Conservation (phyloP, 2,329 filamentous ascomycete genomes). For the Colletotrichum salicis region DNA sequence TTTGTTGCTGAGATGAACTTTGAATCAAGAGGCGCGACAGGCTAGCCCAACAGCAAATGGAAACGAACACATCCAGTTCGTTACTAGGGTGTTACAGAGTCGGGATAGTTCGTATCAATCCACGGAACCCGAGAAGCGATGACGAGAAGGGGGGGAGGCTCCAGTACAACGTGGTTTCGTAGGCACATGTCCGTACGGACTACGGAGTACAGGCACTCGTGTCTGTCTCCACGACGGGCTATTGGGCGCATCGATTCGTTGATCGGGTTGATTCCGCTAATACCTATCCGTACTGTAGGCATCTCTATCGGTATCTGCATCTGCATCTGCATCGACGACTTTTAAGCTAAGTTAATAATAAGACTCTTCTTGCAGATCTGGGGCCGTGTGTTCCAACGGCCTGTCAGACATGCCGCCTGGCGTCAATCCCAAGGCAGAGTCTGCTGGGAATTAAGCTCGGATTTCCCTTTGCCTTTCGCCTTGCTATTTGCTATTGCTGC, state of each 20-base stretch:
- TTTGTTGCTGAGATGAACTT: conserved; percentile 29
- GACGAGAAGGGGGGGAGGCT: conserved; percentile 3
- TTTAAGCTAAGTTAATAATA: not conserved
- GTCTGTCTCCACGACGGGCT: not conserved
- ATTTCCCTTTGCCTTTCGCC: no score
- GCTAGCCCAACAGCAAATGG: conserved; percentile 25
- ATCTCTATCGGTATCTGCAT: not conserved
- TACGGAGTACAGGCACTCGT: no score
- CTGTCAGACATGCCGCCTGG: conserved; percentile 16
- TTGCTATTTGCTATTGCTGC: not conserved
- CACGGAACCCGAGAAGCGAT: conserved; percentile 12
- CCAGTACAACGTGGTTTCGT: not conserved
- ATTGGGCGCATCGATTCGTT: not conserved
- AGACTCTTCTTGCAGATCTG: conserved; percentile 8
- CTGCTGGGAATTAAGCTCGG: not conserved
- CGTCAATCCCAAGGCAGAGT: not conserved
- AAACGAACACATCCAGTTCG: conserved; percentile 33
- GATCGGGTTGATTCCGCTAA: not conserved
- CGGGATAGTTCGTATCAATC: conserved; percentile 29
- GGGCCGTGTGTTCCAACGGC: conserved; percentile 22
- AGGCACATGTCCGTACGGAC: not conserved
- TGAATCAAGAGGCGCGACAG: conserved; percentile 21
- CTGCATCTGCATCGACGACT: not conserved
- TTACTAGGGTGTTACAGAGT: conserved; percentile 31
- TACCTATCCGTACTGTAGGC: no score